Evolutionary conservation across 345 rosid species (phyloP), one percentile per base, ranked within the genome.

Genomic region (Erodium maritimum): DNA sequence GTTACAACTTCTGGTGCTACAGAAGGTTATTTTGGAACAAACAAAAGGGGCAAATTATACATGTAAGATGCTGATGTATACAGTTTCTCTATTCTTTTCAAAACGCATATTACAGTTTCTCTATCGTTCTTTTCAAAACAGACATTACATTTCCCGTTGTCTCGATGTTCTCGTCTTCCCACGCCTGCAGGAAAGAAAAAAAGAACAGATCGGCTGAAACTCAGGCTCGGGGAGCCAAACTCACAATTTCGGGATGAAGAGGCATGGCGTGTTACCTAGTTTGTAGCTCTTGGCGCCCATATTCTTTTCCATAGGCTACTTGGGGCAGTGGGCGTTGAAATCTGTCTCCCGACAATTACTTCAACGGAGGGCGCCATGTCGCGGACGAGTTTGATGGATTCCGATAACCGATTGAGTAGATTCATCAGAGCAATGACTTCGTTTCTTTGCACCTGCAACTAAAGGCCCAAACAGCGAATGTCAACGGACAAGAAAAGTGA

Each of bases 361-460:
- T 85, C 90, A 1, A 68, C 79, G 0, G 64, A 55, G 24, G 72
- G 84, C 56, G 80, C 82, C 80, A 69, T 82, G 65, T 82, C 84
- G 0, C 70, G 82, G 45, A 82, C 82, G 56, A 77, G 65, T 23
- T 70, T 82, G 52, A 87, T 77, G 5, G 95, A 85, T 75, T 87
- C 89, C 0, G 91, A 85, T 56, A 82, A 73, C 18, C 87, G 75
- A 61, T 82, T 76, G 51, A 84, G 91, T 46, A 85, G 77, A 75
- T 87, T 87, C 79, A 82, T 74, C 71, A 82, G 59, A 21, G 95
- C 95, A 64, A 85, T 87, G 71, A 81, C 91, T 72, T 85, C 91
- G 21, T 87, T 87, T 71, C 75, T 56, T 68, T 87, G 95, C 75
- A 87, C 63, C 69, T 80, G 81, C 60, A 84, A 67, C 91, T 84